phyloP scores from a whole-genome alignment of 345 rosid genomes.

The Melaleuca quinquenervia region DNA sequence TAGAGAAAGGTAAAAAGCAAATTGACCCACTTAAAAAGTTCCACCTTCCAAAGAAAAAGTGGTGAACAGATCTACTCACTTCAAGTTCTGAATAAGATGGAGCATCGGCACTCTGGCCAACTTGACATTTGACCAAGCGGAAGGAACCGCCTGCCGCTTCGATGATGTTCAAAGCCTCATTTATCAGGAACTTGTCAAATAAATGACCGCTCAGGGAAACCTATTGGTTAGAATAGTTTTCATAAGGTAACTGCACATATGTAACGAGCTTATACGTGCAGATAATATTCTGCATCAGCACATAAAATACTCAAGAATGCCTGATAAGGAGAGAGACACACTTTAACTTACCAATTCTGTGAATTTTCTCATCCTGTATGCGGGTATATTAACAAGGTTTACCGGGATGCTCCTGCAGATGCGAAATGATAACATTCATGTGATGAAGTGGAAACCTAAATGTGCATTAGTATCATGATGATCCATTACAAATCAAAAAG shows the following conservation, averaged over 20 bases:
- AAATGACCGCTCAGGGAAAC: conserved; percentile 91
- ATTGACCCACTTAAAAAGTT: neutral
- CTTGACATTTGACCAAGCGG: conserved; percentile 75
- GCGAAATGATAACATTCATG: neutral
- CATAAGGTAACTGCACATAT: neutral
- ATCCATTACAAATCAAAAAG: neutral
- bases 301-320: neutral
- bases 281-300: neutral
- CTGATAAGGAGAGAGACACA: neutral
- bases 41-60: neutral
- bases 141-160: conserved; percentile 88
- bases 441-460: neutral
- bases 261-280: neutral
- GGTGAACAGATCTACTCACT: conserved; percentile 30
- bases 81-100: conserved; percentile 82
- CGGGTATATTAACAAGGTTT: conserved; percentile 11
- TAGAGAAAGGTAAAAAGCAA: neutral
- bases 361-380: conserved; percentile 45
- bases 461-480: neutral
- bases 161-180: conserved; percentile 89
- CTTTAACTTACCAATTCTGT: conserved; percentile 49
- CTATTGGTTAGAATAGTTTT: conserved; percentile 18
- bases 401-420: conserved; percentile 41
- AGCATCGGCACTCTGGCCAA: conserved; percentile 66
- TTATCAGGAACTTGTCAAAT: conserved; percentile 82